A percentile compares a stretch with the other conserved stretches of the same genome.
Conservation (phyloP, 352 stramenopile species). For the Globisporangium okanoganense region DNA sequence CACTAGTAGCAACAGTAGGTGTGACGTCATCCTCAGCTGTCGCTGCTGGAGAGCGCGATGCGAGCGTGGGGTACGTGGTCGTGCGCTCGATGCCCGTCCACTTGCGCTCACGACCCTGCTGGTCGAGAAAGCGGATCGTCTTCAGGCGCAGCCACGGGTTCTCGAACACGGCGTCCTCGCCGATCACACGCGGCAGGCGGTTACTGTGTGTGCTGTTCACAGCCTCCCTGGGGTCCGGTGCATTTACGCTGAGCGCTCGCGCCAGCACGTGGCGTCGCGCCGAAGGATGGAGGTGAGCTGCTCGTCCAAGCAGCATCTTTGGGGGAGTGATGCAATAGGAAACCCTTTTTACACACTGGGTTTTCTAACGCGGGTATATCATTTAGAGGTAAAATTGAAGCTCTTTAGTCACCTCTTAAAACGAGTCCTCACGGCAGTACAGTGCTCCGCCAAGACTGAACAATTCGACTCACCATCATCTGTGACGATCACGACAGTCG, state of each 20-base stretch:
- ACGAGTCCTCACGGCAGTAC: neutral
- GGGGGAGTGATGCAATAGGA: neutral
- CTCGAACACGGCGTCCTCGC: constrained; percentile 55
- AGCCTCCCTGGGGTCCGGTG: neutral
- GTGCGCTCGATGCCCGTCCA: constrained; percentile 69
- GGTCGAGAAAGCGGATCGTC: constrained; percentile 60
- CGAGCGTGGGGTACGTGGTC: constrained; percentile 44
- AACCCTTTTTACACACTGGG: neutral
- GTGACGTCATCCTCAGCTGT: neutral
- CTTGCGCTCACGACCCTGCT: constrained; percentile 36
- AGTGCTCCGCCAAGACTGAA: neutral
- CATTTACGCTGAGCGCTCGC: neutral
- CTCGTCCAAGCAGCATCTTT: neutral
- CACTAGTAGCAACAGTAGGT: neutral
- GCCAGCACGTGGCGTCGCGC: neutral
- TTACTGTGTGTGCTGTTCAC: neutral
- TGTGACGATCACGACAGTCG: neutral
- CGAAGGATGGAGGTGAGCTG: neutral
- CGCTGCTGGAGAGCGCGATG: neutral
- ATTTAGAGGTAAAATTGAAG: neutral
- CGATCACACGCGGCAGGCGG: constrained; percentile 40
- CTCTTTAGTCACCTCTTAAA: neutral
- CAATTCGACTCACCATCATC: neutral
- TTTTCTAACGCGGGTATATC: neutral
- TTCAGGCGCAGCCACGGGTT: constrained; percentile 56